phyloP scores from a whole-genome alignment of 2,329 filamentous ascomycete species.

The Fusarium aywerte region DNA sequence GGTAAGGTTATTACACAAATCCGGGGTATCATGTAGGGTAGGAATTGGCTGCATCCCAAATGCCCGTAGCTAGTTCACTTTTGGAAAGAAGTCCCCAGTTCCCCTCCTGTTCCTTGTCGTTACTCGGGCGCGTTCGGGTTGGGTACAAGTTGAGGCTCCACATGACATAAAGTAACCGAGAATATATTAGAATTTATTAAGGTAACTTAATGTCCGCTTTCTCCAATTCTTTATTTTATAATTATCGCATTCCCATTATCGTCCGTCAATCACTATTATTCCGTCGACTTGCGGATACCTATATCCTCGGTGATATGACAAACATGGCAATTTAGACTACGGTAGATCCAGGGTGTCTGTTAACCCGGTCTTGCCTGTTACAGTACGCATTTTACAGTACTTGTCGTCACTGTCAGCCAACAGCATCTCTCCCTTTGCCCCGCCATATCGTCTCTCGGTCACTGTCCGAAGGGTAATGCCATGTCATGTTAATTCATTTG shows the following conservation, averaged over 20 bases:
- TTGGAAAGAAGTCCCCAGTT: conserved; percentile 15
- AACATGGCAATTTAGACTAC: not conserved
- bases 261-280: not conserved
- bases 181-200: conserved; percentile 19
- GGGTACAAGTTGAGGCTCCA: conserved; percentile 15
- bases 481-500: conserved; percentile 39
- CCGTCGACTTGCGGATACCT: not conserved
- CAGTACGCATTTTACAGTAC: too few species aligned
- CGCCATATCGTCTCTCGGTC: conserved; percentile 42
- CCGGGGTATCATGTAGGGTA: conserved; percentile 33
- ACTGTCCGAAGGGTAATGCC: conserved; percentile 41
- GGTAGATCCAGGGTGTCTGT: conserved; percentile 23
- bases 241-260: conserved; percentile 1
- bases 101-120: conserved; percentile 22
- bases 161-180: conserved; percentile 2
- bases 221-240: conserved; percentile 4
- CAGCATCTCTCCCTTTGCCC: conserved; percentile 36
- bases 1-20: conserved; percentile 33
- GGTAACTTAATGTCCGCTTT: conserved; percentile 9
- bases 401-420: conserved; percentile 33
- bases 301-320: conserved; percentile 3
- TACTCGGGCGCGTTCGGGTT: conserved; percentile 35
- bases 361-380: conserved; percentile 31
- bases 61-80: conserved; percentile 25
- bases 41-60: conserved; percentile 18